Conservation (phyloP, 208 protist genomes). For the Trypanosoma caninum region DNA sequence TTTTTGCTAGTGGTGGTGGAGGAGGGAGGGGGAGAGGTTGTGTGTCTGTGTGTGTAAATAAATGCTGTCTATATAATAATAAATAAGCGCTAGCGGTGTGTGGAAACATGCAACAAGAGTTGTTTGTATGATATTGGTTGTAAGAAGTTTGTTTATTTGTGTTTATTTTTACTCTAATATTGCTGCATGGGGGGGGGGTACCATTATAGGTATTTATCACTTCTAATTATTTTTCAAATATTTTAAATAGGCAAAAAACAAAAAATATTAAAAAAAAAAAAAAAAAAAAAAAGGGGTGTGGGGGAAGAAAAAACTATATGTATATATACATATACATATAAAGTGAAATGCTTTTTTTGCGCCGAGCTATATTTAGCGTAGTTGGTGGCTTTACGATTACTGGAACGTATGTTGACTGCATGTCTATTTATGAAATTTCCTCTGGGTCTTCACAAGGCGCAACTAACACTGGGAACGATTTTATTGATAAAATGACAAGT, state of each 20-base stretch:
- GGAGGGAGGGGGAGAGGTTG: neutral
- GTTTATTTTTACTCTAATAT: neutral
- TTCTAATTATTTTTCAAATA: no score
- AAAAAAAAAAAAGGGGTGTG: no score
- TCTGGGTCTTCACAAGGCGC: neutral
- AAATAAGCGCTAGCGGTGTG: no score
- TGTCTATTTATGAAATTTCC: conserved; percentile 20
- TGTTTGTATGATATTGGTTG: no score
- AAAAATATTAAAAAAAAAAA: no score
- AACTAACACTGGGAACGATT: neutral
- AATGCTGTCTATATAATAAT: no score
- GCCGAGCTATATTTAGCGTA: conserved; percentile 28
- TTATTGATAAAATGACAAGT: neutral
- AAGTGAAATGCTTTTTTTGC: conserved; percentile 16
- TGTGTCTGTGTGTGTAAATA: no score
- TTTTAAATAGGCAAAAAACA: no score
- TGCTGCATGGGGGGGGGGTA: neutral
- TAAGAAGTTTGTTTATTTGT: conserved; percentile 18
- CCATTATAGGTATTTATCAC: no score
- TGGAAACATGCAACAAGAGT: no score
- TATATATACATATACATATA: conserved; percentile 10
- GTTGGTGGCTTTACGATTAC: conserved; percentile 41
- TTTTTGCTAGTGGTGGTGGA: neutral
- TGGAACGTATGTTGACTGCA: conserved; percentile 23
- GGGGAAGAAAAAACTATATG: no score